A percentile compares a stretch with the other conserved stretches of the same genome.
phyloP scores from a whole-genome alignment of 805 yeast genomes.

The Starmerella lactis-condensi region DNA sequence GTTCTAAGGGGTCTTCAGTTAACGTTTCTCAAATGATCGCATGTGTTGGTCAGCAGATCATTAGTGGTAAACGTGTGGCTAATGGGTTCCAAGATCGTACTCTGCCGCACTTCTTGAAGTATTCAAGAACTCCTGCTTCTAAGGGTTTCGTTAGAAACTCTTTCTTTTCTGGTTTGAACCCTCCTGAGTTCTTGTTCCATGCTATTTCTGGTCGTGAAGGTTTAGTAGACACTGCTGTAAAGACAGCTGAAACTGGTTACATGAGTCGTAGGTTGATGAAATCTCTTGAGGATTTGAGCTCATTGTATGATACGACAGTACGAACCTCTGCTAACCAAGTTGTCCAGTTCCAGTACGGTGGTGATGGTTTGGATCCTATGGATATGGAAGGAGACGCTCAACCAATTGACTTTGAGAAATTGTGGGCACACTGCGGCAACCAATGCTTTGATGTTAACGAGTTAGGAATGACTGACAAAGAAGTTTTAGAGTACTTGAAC shows the following conservation, averaged over 20 bases:
- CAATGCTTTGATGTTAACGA: slow-evolving; percentile 44
- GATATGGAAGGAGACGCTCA: slow-evolving; percentile 98
- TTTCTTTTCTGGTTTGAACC: slow-evolving; percentile 79
- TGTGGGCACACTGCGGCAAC: slow-evolving; percentile 83
- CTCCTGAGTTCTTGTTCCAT: slow-evolving; percentile 94
- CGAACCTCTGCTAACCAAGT: slow-evolving; percentile 90
- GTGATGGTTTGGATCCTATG: slow-evolving; percentile 93
- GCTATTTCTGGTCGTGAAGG: slow-evolving; percentile 99
- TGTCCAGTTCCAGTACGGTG: slow-evolving; percentile 95
- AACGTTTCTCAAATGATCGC: slow-evolving; percentile 99
- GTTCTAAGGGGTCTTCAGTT: slow-evolving; percentile 93
- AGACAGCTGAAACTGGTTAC: slow-evolving; percentile 97
- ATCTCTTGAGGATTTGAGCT: slow-evolving; percentile 85
- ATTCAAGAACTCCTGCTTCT: slow-evolving; percentile 91
- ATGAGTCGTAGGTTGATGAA: slow-evolving; percentile 97
- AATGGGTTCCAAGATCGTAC: slow-evolving; percentile 99
- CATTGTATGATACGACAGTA: slow-evolving; percentile 84
- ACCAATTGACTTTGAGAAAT: slow-evolving; percentile 82
- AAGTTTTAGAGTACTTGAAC: slow-evolving; percentile 40
- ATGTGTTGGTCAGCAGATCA: slow-evolving; percentile 89
- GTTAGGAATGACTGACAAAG: slow-evolving; percentile 47
- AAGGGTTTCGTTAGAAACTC: slow-evolving; percentile 96
- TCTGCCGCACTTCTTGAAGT: slow-evolving; percentile 86
- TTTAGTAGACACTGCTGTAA: slow-evolving; percentile 96
- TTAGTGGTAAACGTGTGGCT: slow-evolving; percentile 96